Evolutionary conservation across 352 stramenopile genomes (phyloP).

Genomic region (Aphanomyces euteiches): DNA sequence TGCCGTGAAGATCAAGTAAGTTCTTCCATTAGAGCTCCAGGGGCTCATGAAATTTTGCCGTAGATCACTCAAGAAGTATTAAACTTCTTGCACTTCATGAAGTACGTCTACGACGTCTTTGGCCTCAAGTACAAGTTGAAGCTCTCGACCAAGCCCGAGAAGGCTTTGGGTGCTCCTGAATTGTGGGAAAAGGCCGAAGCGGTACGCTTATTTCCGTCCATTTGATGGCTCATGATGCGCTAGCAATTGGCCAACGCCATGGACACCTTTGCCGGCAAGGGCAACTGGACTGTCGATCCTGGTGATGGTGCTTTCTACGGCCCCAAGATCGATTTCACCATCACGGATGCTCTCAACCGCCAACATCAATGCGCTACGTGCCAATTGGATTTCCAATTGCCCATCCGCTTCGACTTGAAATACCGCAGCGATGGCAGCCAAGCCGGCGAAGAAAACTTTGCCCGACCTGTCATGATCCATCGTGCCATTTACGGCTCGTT

Average conservation of each 20-base stretch:
- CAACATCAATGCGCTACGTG: slow-evolving; percentile 98
- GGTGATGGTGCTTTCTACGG: slow-evolving; percentile 99
- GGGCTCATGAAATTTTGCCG: background rate
- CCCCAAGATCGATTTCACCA: slow-evolving; percentile 99
- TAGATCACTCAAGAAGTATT: slow-evolving; percentile 80
- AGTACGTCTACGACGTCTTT: slow-evolving; percentile 97
- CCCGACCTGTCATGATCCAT: slow-evolving; percentile 97
- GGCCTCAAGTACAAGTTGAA: slow-evolving; percentile 97
- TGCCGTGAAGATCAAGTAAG: slow-evolving; percentile 94
- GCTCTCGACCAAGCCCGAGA: slow-evolving; percentile 95
- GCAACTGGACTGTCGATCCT: slow-evolving; percentile 95
- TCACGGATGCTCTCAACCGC: slow-evolving; percentile 94
- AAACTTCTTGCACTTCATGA: slow-evolving; percentile 95
- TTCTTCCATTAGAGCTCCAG: background rate
- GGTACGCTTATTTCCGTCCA: slow-evolving; percentile 8
- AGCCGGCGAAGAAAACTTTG: slow-evolving; percentile 69
- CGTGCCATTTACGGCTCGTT: slow-evolving; percentile 97
- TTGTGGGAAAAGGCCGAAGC: slow-evolving; percentile 86
- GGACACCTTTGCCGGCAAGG: slow-evolving; percentile 91
- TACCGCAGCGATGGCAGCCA: slow-evolving; percentile 65
- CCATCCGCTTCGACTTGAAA: slow-evolving; percentile 97
- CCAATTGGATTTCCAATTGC: slow-evolving; percentile 98
- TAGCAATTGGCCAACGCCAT: slow-evolving; percentile 86
- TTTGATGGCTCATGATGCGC: background rate
- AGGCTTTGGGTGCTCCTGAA: slow-evolving; percentile 92